Percentiles rank a stretch among this genome's conserved stretches.
phyloP scores from a whole-genome alignment of 192 early-diverging fungal species.

The Podila epicladia region DNA sequence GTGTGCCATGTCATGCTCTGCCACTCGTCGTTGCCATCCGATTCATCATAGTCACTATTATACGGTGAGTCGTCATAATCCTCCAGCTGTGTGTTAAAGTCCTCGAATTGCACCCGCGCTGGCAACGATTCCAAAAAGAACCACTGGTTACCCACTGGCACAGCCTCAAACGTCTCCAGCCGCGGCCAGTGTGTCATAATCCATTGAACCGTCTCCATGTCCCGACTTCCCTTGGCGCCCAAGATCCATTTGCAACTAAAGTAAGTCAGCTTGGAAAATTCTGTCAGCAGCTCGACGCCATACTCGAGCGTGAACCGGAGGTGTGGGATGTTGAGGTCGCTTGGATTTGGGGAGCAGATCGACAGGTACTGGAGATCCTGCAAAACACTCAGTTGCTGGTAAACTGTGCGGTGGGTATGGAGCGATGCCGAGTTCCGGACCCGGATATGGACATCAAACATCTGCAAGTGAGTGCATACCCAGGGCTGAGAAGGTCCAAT shows the following conservation, averaged over 20 bases:
- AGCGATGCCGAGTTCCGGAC: background rate
- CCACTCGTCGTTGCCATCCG: too few species aligned
- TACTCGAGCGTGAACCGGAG: conserved; percentile 7
- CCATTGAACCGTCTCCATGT: conserved; percentile 5
- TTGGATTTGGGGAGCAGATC: background rate
- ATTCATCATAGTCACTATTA: too few species aligned
- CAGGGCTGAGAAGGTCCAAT: conserved; percentile 10
- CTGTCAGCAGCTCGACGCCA: conserved; percentile 1
- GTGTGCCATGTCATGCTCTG: too few species aligned
- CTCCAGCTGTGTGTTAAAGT: background rate
- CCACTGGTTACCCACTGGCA: too few species aligned
- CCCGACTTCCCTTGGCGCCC: background rate
- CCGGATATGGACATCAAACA: conserved; percentile 35
- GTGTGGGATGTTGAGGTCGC: background rate
- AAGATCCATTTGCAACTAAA: conserved; percentile 27
- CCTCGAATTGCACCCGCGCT: background rate
- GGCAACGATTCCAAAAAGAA: background rate
- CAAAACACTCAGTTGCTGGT: conserved; percentile 9
- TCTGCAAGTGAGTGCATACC: conserved; percentile 18
- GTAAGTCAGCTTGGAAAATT: conserved; percentile 4
- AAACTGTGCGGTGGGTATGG: background rate
- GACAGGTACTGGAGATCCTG: conserved; percentile 23
- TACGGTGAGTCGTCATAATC: too few species aligned
- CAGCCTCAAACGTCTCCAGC: conserved; percentile 16
- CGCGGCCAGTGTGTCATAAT: conserved; percentile 19